Conservation (phyloP, 2,329 filamentous ascomycete species). For the Beauveria scarabaeidicola region DNA sequence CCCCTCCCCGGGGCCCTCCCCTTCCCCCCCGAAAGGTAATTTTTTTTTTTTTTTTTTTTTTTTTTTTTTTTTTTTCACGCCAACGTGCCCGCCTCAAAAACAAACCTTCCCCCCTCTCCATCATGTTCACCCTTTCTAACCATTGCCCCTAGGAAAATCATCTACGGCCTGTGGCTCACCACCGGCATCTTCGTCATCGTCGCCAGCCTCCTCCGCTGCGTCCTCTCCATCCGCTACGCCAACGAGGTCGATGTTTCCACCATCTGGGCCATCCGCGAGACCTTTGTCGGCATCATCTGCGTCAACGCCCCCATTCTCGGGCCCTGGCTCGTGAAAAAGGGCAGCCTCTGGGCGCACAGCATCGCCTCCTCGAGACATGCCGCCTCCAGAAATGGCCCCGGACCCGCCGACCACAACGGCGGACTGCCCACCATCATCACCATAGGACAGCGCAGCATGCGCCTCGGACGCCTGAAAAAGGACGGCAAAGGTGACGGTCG, state of each 20-base stretch:
- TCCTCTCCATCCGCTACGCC: slow-evolving; percentile 16
- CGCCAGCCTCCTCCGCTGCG: slow-evolving; percentile 17
- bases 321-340: slow-evolving; percentile 18
- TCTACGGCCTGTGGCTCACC: slow-evolving; percentile 18
- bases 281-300: slow-evolving; percentile 18
- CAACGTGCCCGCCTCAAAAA: background rate
- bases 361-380: slow-evolving; percentile 10
- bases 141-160: slow-evolving; percentile 15
- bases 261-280: slow-evolving; percentile 21
- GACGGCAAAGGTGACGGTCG: slow-evolving; percentile 11
- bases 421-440: slow-evolving; percentile 15
- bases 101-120: background rate
- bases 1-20: too few species aligned
- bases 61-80: too few species aligned
- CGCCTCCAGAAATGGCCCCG: background rate
- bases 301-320: slow-evolving; percentile 18
- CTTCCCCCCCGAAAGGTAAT: too few species aligned
- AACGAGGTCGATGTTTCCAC: slow-evolving; percentile 17
- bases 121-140: background rate
- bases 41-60: too few species aligned
- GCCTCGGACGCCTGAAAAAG: slow-evolving; percentile 13
- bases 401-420: slow-evolving; percentile 6
- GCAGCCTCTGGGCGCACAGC: slow-evolving; percentile 11
- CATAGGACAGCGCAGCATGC: slow-evolving; percentile 15
- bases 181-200: slow-evolving; percentile 20